Percentiles rank a stretch among this genome's conserved stretches.
These are phyloP conservation scores for Bipolaris oryzae DNA, from an alignment of 2,329 filamentous ascomycete genomes.

Conservation along the genomic window DNA sequence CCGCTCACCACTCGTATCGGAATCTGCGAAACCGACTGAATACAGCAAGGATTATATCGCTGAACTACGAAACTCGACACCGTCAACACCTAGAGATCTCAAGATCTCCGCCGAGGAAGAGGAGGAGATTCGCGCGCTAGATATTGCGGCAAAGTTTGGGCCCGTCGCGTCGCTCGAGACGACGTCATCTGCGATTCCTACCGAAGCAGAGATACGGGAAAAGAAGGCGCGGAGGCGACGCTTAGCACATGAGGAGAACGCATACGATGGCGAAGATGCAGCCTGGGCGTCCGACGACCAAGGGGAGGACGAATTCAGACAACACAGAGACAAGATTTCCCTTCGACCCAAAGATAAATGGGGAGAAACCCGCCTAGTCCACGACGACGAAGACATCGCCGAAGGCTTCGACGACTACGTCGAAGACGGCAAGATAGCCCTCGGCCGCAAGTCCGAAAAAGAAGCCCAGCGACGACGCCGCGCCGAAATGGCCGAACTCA, in stretches of 20 bases:
- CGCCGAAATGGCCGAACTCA: constrained; percentile 81
- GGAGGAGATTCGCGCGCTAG: constrained; percentile 55
- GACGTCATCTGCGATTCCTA: constrained; percentile 66
- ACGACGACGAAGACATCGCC: constrained; percentile 88
- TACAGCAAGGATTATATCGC: constrained; percentile 89
- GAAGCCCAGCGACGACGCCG: constrained; percentile 70
- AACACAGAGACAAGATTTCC: constrained; percentile 52
- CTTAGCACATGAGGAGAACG: constrained; percentile 73
- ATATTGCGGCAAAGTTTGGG: constrained; percentile 64
- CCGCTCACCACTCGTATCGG: constrained; percentile 54
- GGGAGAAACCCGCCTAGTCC: constrained; percentile 72
- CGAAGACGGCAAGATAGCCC: constrained; percentile 78
- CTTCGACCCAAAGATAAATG: constrained; percentile 65
- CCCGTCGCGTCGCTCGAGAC: constrained; percentile 47
- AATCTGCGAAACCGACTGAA: constrained; percentile 60
- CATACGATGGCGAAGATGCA: constrained; percentile 56
- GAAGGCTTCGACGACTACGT: constrained; percentile 94
- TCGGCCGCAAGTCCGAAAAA: constrained; percentile 79
- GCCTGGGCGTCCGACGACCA: constrained; percentile 50
- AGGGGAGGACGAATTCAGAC: constrained; percentile 49
- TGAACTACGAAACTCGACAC: constrained; percentile 84
- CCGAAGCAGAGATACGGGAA: constrained; percentile 83
- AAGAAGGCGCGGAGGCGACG: constrained; percentile 90
- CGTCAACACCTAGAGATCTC: constrained; percentile 75
- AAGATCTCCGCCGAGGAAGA: constrained; percentile 44